Conservation (phyloP, 495 filamentous ascomycete genomes). For the Neurospora tetrasperma region DNA sequence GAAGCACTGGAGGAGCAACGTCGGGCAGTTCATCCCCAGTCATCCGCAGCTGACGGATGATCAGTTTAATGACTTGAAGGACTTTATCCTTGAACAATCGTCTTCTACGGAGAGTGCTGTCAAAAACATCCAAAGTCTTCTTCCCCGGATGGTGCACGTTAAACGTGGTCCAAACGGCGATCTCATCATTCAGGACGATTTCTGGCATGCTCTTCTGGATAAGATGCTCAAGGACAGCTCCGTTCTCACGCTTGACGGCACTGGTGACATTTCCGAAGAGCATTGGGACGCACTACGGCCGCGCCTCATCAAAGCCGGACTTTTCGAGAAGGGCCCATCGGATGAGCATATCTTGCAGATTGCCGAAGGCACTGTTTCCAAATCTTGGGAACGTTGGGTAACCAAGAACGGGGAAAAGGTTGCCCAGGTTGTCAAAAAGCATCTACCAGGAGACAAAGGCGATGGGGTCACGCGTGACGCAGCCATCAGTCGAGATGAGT, state of each 20-base stretch:
- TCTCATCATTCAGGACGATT: constrained; percentile 37
- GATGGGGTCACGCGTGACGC: constrained; percentile 1
- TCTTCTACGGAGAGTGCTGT: constrained; percentile 12
- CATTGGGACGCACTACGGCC: constrained; percentile 29
- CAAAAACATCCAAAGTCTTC: constrained; percentile 19
- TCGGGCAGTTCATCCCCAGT: constrained; percentile 14
- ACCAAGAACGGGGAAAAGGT: constrained; percentile 24
- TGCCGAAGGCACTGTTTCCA: constrained; percentile 9
- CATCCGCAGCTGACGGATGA: constrained; percentile 9
- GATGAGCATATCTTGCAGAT: constrained; percentile 9
- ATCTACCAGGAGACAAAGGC: neutral
- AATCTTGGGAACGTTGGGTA: constrained; percentile 28
- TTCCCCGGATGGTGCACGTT: constrained; percentile 28
- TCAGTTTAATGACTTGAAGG: constrained; percentile 16
- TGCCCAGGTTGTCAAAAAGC: constrained; percentile 11
- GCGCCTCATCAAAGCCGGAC: constrained; percentile 15
- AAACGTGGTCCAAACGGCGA: constrained; percentile 30
- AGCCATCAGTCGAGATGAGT: constrained; percentile 17
- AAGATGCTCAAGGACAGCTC: constrained; percentile 21
- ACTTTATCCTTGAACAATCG: constrained; percentile 6
- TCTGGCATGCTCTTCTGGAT: constrained; percentile 44
- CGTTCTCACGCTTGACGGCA: constrained; percentile 22
- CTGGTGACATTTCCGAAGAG: constrained; percentile 19
- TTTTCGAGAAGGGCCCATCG: neutral
- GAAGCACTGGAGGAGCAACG: constrained; percentile 10